Conservation (phyloP, 768 basidiomycete species). For the Tricholoma flavovirens region DNA sequence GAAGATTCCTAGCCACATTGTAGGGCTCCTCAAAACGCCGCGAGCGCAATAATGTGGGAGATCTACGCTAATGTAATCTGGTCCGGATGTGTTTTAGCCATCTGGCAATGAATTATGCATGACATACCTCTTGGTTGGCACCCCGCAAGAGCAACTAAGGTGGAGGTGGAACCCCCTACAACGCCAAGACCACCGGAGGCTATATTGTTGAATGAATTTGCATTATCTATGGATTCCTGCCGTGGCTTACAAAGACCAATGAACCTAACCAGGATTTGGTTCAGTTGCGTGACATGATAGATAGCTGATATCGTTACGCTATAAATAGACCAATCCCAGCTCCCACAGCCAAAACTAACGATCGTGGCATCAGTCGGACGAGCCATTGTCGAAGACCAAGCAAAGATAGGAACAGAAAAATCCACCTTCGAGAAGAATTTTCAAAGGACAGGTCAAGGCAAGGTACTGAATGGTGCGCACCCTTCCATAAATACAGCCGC, state of each 20-base stretch:
- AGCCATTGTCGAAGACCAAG: constrained; percentile 88
- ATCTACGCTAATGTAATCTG: constrained; percentile 38
- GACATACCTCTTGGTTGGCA: constrained; percentile 49
- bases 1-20: constrained; percentile 87
- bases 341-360: constrained; percentile 78
- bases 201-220: constrained; percentile 17
- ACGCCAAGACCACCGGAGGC: constrained; percentile 66
- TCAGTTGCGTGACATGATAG: not conserved
- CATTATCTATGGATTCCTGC: not conserved
- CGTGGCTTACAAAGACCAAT: constrained; percentile 61
- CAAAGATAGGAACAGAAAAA: constrained; percentile 75
- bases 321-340: constrained; percentile 86
- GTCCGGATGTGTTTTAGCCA: not conserved
- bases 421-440: constrained; percentile 46
- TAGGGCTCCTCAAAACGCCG: constrained; percentile 65
- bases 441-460: not conserved
- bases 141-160: constrained; percentile 73
- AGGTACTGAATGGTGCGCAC: constrained; percentile 29
- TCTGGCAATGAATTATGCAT: not conserved
- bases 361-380: constrained; percentile 82
- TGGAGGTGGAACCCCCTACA: constrained; percentile 65
- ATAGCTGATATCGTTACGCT: constrained; percentile 42
- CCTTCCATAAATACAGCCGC: constrained; percentile 86
- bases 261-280: constrained; percentile 36
- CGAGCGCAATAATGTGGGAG: constrained; percentile 57